A percentile compares a stretch with the other conserved stretches of the same genome.
phyloP scores from a whole-genome alignment of 441 rosid species.

The Jatropha podagrica region DNA sequence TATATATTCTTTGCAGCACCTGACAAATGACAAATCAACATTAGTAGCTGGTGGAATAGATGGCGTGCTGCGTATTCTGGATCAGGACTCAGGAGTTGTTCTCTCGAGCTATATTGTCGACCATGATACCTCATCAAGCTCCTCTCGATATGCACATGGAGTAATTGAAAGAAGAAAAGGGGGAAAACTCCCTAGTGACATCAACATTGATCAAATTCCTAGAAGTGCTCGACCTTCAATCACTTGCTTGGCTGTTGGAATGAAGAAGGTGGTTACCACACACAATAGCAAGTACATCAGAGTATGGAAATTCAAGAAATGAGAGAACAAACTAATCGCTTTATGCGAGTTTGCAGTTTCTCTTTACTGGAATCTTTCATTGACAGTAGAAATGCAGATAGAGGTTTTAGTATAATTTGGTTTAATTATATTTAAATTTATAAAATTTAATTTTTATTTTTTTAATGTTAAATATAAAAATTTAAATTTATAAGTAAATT shows the following conservation, averaged over 20 bases:
- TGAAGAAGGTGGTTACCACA: conserved; percentile 73
- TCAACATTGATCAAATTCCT: conserved; percentile 47
- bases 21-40: conserved; percentile 48
- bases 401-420: too few species aligned
- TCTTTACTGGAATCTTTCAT: background rate
- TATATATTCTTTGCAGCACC: conserved; percentile 64
- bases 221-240: conserved; percentile 58
- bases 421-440: too few species aligned
- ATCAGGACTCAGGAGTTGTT: conserved; percentile 65
- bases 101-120: conserved; percentile 52
- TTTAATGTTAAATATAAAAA: too few species aligned
- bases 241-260: conserved; percentile 76
- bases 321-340: background rate
- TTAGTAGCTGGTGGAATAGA: conserved; percentile 83
- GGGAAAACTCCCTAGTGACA: conserved; percentile 40
- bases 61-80: conserved; percentile 64
- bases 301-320: conserved; percentile 60
- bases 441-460: too few species aligned
- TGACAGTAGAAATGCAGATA: background rate
- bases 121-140: conserved; percentile 24
- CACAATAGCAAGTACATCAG: conserved; percentile 61
- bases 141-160: conserved; percentile 23
- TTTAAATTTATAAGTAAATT: too few species aligned
- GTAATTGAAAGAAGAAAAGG: conserved; percentile 48
- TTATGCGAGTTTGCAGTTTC: background rate